Evolutionary conservation across 306 rosid species (phyloP).

Genomic region (Leucaena leucocephala): DNA sequence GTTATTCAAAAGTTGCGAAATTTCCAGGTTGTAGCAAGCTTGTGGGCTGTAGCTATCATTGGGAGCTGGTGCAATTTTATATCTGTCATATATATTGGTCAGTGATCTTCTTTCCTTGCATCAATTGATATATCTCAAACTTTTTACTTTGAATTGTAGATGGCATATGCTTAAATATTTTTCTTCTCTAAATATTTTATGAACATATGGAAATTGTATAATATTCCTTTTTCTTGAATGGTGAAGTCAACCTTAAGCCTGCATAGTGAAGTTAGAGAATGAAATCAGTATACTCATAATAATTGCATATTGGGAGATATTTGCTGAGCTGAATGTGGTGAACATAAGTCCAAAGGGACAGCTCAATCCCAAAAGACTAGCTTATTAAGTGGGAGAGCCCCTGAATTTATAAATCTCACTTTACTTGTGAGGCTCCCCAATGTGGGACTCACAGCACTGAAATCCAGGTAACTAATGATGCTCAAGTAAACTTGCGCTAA

Average conservation of each 20-base stretch:
- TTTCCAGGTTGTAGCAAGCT: constrained; percentile 62
- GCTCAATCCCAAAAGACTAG: too few species aligned
- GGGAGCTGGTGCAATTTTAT: constrained; percentile 93
- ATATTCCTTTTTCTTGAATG: neutral
- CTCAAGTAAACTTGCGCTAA: neutral
- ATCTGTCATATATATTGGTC: constrained; percentile 80
- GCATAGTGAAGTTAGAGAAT: constrained; percentile 1
- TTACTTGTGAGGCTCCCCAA: too few species aligned
- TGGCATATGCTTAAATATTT: neutral
- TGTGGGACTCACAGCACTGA: neutral
- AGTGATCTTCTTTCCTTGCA: constrained; percentile 39
- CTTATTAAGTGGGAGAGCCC: too few species aligned
- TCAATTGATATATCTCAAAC: neutral
- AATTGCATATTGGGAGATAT: neutral
- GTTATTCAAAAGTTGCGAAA: constrained; percentile 34
- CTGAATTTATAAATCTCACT: too few species aligned
- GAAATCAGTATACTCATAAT: neutral
- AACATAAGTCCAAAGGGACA: too few species aligned
- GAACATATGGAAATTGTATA: too few species aligned
- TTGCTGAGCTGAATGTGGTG: neutral
- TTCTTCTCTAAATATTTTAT: neutral
- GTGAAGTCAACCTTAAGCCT: neutral
- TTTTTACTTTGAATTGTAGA: neutral
- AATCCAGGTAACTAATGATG: constrained; percentile 10
- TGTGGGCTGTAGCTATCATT: constrained; percentile 72